Evolutionary conservation across 192 early-diverging fungal species (phyloP).

Genomic region (Phlyctochytrium bullatum): DNA sequence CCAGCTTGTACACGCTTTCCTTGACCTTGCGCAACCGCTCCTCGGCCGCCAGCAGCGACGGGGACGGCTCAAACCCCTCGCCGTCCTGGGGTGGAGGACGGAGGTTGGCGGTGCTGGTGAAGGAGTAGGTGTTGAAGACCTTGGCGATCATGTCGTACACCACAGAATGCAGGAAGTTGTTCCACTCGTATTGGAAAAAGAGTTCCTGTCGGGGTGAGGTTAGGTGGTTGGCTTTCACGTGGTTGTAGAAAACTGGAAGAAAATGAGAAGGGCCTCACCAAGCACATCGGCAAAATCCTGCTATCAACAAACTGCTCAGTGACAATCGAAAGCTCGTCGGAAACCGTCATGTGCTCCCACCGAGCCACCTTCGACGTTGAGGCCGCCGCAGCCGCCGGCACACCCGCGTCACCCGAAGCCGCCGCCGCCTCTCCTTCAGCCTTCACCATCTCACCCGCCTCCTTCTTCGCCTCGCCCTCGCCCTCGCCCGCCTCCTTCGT

Average conservation of each 20-base stretch:
- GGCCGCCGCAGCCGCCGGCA: too few relatives aligned
- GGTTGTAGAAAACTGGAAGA: too few relatives aligned
- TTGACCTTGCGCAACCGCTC: constrained; percentile 48
- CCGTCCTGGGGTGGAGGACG: not conserved
- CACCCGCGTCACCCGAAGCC: not conserved
- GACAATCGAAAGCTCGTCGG: constrained; percentile 52
- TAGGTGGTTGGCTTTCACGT: too few relatives aligned
- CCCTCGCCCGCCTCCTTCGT: not conserved
- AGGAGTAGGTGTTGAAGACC: constrained; percentile 90
- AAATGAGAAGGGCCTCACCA: too few relatives aligned
- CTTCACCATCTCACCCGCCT: too few relatives aligned
- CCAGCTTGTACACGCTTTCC: constrained; percentile 46
- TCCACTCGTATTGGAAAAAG: constrained; percentile 94
- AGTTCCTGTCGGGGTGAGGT: constrained; percentile 66
- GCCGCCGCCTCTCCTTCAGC: not conserved
- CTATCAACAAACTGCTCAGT: constrained; percentile 49
- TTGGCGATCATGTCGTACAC: constrained; percentile 99
- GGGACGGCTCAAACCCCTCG: not conserved
- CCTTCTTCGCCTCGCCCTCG: not conserved
- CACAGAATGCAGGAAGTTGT: constrained; percentile 98
- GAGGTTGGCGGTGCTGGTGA: constrained; percentile 36
- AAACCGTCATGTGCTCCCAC: constrained; percentile 27
- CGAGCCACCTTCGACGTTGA: not conserved
- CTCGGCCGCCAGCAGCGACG: constrained; percentile 20
- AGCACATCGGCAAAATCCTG: constrained; percentile 51